Base-by-base conservation (phyloP, 345 rosid genomes). In the Populus ilicifolia region DNA sequence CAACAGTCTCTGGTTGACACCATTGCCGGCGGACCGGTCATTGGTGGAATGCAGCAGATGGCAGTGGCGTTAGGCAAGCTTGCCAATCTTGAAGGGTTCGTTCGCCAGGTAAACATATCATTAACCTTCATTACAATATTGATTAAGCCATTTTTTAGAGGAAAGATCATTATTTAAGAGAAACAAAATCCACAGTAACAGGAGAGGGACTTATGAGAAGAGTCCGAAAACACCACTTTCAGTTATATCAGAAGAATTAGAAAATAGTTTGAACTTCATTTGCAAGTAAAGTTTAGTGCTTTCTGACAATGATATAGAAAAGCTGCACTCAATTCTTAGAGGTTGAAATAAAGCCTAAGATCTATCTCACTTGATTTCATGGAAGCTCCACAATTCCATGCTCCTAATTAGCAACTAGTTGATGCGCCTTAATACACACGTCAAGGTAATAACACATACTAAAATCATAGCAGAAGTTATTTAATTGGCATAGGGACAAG, bases 21-120 rank as follows among this genome's bases (percentile, higher is more conserved):
- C 79, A 79, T 96, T 10, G 93, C 92, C 0, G 82, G 86, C 5
- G 89, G 89, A 2, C 85, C 89, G 0, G 83, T 77, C 73, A 14
- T 86, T 5, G 98, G 94, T 9, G 95, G 92, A 41, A 90, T 96
- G 97, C 98, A 93, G 76, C 99, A 93, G 70, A 96, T 93, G 99
- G 99, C 85, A 9, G 80, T 90, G 0, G 99, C 99, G 50, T 82
- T 96, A 50, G 92, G 93, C 86, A 96, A 96, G 86, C 91, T 96
- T 75, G 84, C 97, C 77, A 92, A 90, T 75, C 97, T 92, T 25
- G 97, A 96, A 88, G 97, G 97, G 70, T 96, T 96, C 73, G 87
- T 96, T 72, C 95, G 99, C 78, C 99, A 96, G 99, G 99, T 93
- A 82, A 46, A 11, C 50, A 52, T 38, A 41, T 36, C 36, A 29